phyloP scores from a whole-genome alignment of 164 flowering plant species.

The Dillenia turbinata region DNA sequence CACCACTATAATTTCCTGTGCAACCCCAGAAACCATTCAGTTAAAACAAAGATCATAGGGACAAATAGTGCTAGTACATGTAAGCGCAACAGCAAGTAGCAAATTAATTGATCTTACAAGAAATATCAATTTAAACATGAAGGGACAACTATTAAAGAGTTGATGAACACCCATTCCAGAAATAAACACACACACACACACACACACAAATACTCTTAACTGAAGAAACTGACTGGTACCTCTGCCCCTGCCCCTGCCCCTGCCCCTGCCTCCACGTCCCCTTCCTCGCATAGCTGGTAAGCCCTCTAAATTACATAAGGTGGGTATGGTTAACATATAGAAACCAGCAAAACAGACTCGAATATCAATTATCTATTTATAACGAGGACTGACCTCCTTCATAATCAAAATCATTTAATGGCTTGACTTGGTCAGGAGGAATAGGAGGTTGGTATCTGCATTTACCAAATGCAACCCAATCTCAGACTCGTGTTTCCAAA shows the following conservation, averaged over 20 bases:
- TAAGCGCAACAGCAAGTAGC: no score
- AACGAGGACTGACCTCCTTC: constrained; percentile 37
- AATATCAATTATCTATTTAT: no score
- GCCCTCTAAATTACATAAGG: constrained; percentile 20
- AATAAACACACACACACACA: no score
- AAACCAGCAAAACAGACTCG: background rate
- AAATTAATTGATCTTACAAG: no score
- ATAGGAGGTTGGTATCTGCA: constrained; percentile 60
- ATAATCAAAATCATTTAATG: constrained; percentile 39
- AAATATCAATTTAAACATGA: no score
- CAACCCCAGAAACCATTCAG: no score
- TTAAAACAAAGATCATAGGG: no score
- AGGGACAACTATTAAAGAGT: background rate
- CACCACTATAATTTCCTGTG: constrained; percentile 18
- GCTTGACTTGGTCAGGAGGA: constrained; percentile 61
- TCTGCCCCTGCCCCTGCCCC: constrained; percentile 28
- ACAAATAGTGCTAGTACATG: no score
- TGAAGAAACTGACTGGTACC: constrained; percentile 13
- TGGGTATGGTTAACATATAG: background rate
- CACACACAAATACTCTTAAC: no score
- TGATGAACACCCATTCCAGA: no score
- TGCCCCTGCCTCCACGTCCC: constrained; percentile 35
- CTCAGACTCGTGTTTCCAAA: background rate
- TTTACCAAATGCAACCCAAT: background rate
- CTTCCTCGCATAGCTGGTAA: constrained; percentile 30